Evolutionary conservation across 805 yeast genomes (phyloP).

Genomic region (Candida argentea): DNA sequence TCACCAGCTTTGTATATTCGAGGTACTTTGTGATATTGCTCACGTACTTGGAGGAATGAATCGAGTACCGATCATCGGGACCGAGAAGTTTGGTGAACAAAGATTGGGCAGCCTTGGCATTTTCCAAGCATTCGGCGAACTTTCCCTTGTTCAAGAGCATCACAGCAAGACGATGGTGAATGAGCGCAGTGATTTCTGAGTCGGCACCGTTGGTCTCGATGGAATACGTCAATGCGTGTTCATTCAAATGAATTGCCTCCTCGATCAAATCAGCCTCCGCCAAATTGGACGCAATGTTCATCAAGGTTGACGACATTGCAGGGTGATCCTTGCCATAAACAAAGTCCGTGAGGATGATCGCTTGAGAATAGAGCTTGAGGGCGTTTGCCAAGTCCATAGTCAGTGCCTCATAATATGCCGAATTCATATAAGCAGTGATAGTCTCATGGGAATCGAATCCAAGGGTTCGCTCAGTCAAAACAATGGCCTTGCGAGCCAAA

Average conservation of each 20-base stretch:
- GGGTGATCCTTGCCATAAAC: conserved; percentile 63
- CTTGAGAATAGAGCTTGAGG: conserved; percentile 49
- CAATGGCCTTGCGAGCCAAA: conserved; percentile 56
- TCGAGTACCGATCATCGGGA: conserved; percentile 54
- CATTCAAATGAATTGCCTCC: conserved; percentile 44
- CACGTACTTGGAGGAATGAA: conserved; percentile 58
- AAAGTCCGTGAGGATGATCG: conserved; percentile 47
- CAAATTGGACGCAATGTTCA: conserved; percentile 52
- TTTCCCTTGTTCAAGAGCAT: conserved; percentile 43
- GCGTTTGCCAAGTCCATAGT: conserved; percentile 52
- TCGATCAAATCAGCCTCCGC: conserved; percentile 39
- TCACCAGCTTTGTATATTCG: conserved; percentile 29
- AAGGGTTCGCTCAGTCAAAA: conserved; percentile 65
- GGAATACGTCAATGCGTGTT: conserved; percentile 43
- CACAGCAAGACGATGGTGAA: conserved; percentile 52
- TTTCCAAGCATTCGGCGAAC: conserved; percentile 44
- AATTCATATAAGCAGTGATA: conserved; percentile 57
- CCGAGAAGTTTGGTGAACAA: conserved; percentile 55
- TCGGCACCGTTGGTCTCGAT: conserved; percentile 42
- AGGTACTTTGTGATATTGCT: conserved; percentile 44
- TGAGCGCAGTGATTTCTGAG: conserved; percentile 52
- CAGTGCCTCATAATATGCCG: conserved; percentile 62
- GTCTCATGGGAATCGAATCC: conserved; percentile 81
- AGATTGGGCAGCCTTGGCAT: conserved; percentile 45
- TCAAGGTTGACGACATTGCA: conserved; percentile 50